Evolutionary conservation across 2,329 filamentous ascomycete genomes (phyloP), one percentile per base, ranked within the genome.

Genomic region (Colletotrichum liaoningense): DNA sequence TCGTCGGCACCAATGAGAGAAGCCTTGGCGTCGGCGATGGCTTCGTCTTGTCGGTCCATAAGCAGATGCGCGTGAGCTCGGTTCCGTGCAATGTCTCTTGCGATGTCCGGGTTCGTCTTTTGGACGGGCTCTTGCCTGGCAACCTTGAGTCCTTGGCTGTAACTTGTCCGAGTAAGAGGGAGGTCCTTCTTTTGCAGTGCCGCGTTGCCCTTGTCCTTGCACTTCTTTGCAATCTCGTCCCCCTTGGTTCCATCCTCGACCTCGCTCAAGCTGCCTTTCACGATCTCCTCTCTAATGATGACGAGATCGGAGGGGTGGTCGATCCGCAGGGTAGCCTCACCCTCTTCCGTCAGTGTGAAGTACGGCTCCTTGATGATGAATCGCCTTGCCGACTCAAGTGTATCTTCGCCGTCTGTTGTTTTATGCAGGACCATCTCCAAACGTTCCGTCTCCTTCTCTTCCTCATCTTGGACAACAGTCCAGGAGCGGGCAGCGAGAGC

Each of bases 321-420:
- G 12, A 82, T 54, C 0, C 86, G 83, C 42, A 89, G 75, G 0
- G 80, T 81, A 58, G 82, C 81, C 12, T 83, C 79, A 4, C 84
- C 85, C 52, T 85, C 78, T 14, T 77, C 78, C 64, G 81, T 84
- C 0, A 84, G 58, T 14, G 86, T 87, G 71, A 87, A 83, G 68
- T 85, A 89, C 0, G 87, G 87, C 73, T 89, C 87, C 67, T 88
- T 89, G 16, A 89, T 76, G 5, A 86, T 42, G 6, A 88, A 77
- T 0, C 80, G 75, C 1, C 79, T 74, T 75, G 77, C 54, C 69
- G 78, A 59, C 80, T 84, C 81, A 6, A 85, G 69, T 1, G 81
- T 57, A 8, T 85, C 82, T 28, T 77, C 56, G 0, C 80, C 80
- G 42, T 63, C 78, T 64, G 28, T 82, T 64, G 74, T 80, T 73